A percentile compares a stretch with the other conserved stretches of the same genome.
These are phyloP conservation scores for Rhizophagus sp. DNA, from an alignment of 192 early-diverging fungal species.

Conservation along the genomic window DNA sequence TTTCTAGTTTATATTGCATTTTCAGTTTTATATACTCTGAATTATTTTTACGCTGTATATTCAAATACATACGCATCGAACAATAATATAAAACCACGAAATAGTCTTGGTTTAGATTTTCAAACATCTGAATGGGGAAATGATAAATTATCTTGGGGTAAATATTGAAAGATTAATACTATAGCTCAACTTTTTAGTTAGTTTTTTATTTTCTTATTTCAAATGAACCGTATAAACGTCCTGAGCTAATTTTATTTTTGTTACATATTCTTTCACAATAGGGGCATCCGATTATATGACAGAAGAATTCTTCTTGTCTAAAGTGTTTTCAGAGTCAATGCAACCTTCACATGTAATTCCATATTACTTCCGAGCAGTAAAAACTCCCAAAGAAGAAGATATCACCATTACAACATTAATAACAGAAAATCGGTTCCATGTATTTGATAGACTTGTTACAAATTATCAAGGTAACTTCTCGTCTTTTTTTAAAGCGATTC, in stretches of 20 bases:
- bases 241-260: not conserved
- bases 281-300: slow-evolving; percentile 11
- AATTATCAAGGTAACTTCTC: slow-evolving; percentile 47
- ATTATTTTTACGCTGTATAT: slow-evolving; percentile 9
- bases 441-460: slow-evolving; percentile 51
- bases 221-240: not conserved
- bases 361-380: slow-evolving; percentile 55
- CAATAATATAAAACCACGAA: not conserved
- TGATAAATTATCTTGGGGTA: slow-evolving; percentile 9
- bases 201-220: too few relatives aligned
- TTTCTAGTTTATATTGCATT: slow-evolving; percentile 11
- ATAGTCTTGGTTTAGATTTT: not conserved
- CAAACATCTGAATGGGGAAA: slow-evolving; percentile 7
- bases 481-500: not conserved
- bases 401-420: slow-evolving; percentile 61
- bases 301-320: slow-evolving; percentile 58
- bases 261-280: not conserved
- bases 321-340: slow-evolving; percentile 60
- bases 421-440: slow-evolving; percentile 55
- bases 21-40: slow-evolving; percentile 20
- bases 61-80: not conserved
- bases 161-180: not conserved
- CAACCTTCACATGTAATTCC: slow-evolving; percentile 63
- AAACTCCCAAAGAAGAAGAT: slow-evolving; percentile 51
- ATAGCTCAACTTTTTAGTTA: too few relatives aligned